Percentiles rank a stretch among this genome's conserved stretches.
Evolutionary conservation across 1,284 basidiomycete genomes (phyloP).

Genomic region (Ustilago loliicola): DNA sequence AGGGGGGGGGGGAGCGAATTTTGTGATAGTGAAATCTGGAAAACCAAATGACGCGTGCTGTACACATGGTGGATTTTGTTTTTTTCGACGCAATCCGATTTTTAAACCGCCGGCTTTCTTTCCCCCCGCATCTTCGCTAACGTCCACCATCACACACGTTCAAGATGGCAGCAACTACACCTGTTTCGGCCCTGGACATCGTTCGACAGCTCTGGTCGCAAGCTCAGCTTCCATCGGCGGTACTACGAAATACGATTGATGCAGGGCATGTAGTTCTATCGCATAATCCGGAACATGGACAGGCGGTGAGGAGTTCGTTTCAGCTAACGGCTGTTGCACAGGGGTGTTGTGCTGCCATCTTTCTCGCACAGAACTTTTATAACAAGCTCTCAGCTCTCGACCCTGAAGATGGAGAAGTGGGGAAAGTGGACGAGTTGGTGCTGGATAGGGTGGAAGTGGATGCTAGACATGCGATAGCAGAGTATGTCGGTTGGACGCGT

Average conservation of each 20-base stretch:
- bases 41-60: too few relatives aligned
- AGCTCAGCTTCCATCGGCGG: not conserved
- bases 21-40: too few relatives aligned
- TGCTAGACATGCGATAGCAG: constrained; percentile 30
- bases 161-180: too few relatives aligned
- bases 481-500: constrained; percentile 27
- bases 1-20: too few relatives aligned
- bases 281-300: constrained; percentile 14
- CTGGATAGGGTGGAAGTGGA: constrained; percentile 20
- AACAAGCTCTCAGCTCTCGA: too few relatives aligned
- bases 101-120: too few relatives aligned
- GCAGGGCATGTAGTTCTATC: constrained; percentile 8
- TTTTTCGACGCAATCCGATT: too few relatives aligned
- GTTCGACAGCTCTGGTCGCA: constrained; percentile 30
- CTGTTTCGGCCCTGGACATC: constrained; percentile 3
- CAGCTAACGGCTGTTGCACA: constrained; percentile 38
- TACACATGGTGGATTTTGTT: too few relatives aligned
- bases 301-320: constrained; percentile 25
- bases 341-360: constrained; percentile 17
- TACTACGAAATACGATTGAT: constrained; percentile 23
- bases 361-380: constrained; percentile 13
- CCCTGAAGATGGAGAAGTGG: too few relatives aligned
- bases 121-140: too few relatives aligned
- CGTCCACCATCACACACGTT: too few relatives aligned
- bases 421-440: constrained; percentile 13